Percentiles rank a stretch among this genome's conserved stretches.
phyloP scores from a whole-genome alignment of 148 eudicot genomes.

The Tetragonia tetragonoides region DNA sequence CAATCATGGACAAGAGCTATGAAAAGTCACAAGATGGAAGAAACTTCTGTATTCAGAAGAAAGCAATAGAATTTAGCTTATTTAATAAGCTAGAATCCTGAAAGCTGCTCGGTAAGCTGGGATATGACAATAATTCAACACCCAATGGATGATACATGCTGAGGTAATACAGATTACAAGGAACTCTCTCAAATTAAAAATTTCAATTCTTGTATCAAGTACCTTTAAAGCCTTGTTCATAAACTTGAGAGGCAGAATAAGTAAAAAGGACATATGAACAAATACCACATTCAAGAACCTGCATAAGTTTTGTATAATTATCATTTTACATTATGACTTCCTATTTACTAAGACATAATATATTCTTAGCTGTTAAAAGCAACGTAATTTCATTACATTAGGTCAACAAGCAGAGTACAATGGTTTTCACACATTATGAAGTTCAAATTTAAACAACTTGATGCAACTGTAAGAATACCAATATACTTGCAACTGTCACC shows the following conservation, averaged over 20 bases:
- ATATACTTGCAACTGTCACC: constrained; percentile 9
- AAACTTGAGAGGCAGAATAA: background rate
- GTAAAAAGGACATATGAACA: background rate
- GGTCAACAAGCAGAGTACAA: background rate
- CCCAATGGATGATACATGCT: background rate
- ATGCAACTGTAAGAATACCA: background rate
- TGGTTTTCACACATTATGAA: background rate
- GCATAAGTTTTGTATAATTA: background rate
- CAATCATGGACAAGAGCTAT: background rate
- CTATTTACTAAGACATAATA: background rate
- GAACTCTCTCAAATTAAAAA: background rate
- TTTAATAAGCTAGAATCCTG: background rate
- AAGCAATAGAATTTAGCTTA: background rate
- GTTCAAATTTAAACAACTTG: background rate
- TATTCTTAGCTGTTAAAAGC: background rate
- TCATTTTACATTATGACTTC: background rate
- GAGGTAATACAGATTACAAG: background rate
- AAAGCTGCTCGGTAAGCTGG: background rate
- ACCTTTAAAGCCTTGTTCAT: background rate
- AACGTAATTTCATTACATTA: background rate
- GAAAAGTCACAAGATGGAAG: constrained; percentile 2
- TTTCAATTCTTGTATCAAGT: background rate
- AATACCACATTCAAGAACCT: background rate
- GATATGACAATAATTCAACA: background rate
- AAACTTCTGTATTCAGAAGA: background rate